Base-by-base conservation (phyloP, 768 basidiomycete genomes). In the Leccinum uliginosum region DNA sequence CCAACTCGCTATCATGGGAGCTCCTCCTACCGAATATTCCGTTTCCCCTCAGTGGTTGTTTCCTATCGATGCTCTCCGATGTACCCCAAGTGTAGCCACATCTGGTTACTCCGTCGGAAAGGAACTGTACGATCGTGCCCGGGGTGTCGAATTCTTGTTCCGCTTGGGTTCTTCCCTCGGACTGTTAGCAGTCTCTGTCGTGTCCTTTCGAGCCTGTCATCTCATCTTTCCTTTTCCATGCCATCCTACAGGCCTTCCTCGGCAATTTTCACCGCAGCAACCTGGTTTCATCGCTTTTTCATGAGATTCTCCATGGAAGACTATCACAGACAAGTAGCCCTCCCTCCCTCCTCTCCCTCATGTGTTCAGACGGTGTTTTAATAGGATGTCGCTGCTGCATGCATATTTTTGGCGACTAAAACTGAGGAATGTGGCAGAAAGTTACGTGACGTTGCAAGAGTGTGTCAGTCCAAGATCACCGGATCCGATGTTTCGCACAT, bases 231-330 rank as follows among this genome's bases (percentile, higher is more conserved):
- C 57, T 50, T 32, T 52, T 27, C 27, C 51, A 24, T 65, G 58
- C 54, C 32, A 57, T 44, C 64, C 30, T 47, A 55, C 67, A 93
- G 91, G 50, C 87, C 89, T 26, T 84, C 85, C 21, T 85, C 89
- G 15, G 89, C 91, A 14, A 82, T 92, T 76, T 87, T 87, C 65
- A 91, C 92, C 24, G 90, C 92, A 24, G 90, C 91, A 24, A 89
- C 87, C 6, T 93, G 91, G 88, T 91, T 93, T 62, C 92, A 93
- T 71, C 81, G 92, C 12, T 93, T 93, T 71, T 93, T 89, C 71
- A 91, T 93, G 91, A 80, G 91, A 58, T 86, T 82, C 68, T 83
- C 90, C 26, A 83, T 91, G 82, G 84, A 87, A 64, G 88, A 91
- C 65, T 87, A 89, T 65, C 86, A 89, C 87, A 89, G 78, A 91